phyloP scores from a whole-genome alignment of 306 rosid genomes.

The Cucurbita moschata region DNA sequence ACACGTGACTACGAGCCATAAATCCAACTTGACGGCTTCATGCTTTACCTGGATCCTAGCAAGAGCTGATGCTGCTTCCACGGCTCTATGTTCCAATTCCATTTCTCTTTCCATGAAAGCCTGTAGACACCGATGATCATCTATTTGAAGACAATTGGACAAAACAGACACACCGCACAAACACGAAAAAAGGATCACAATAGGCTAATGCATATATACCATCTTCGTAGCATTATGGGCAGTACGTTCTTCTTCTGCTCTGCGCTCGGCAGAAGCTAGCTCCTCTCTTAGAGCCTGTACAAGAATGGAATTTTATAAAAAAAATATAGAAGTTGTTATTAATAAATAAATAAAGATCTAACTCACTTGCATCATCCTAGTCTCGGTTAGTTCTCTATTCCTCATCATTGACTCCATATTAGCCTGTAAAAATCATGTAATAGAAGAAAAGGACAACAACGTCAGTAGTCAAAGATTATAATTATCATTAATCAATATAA shows the following conservation, averaged over 20 bases:
- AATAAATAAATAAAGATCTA: conserved; percentile 10
- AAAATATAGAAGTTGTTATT: background rate
- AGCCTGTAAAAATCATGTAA: conserved; percentile 32
- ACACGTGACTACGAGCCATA: background rate
- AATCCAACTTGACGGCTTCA: conserved; percentile 12
- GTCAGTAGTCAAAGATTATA: background rate
- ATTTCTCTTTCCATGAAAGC: conserved; percentile 98
- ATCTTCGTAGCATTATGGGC: conserved; percentile 85
- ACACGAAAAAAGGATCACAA: conserved; percentile 1
- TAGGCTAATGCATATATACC: conserved; percentile 28
- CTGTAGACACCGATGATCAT: conserved; percentile 31
- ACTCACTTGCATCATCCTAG: conserved; percentile 97
- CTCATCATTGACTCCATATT: conserved; percentile 91
- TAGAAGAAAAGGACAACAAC: conserved; percentile 1
- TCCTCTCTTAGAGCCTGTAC: conserved; percentile 85
- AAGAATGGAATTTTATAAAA: background rate
- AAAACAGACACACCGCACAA: background rate
- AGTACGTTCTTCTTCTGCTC: conserved; percentile 94
- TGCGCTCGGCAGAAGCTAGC: conserved; percentile 79
- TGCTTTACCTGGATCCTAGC: conserved; percentile 85
- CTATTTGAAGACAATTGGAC: conserved; percentile 11
- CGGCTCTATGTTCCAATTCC: conserved; percentile 91
- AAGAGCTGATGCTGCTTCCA: conserved; percentile 84
- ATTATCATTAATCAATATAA: background rate
- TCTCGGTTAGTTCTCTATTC: conserved; percentile 79